phyloP scores from a whole-genome alignment of 305 asterid species.

The Ilex paraguariensis region DNA sequence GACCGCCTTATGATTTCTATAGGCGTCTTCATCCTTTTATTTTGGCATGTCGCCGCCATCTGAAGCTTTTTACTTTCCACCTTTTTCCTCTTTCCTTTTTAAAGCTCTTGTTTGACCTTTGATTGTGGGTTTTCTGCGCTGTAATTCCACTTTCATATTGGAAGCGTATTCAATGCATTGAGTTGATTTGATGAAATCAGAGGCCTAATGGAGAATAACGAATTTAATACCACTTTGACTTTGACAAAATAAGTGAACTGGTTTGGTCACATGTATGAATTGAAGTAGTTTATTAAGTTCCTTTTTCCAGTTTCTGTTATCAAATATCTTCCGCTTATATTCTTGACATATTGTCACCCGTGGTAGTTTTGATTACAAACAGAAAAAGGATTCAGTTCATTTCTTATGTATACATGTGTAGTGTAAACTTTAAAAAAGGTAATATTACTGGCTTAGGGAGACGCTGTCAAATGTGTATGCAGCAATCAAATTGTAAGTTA shows the following conservation, averaged over 20 bases:
- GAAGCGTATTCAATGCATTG: background rate
- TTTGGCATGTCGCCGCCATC: background rate
- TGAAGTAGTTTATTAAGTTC: background rate
- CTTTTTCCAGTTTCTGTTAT: background rate
- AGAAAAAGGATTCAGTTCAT: background rate
- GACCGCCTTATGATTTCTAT: background rate
- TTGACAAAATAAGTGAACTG: background rate
- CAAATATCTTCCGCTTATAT: background rate
- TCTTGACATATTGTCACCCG: background rate
- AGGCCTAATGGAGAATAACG: background rate
- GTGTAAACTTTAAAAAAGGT: too few relatives aligned
- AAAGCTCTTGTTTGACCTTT: background rate
- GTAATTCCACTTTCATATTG: background rate
- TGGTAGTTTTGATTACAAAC: background rate
- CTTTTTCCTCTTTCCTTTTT: background rate
- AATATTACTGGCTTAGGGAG: too few relatives aligned
- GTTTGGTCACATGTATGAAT: background rate
- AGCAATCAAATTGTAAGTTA: too few relatives aligned
- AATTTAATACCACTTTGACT: background rate
- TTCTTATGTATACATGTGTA: too few relatives aligned
- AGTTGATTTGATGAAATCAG: background rate
- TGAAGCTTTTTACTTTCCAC: background rate
- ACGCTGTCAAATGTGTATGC: too few relatives aligned
- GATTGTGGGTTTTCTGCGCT: background rate
- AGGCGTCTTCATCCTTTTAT: background rate